These are phyloP conservation scores for Ustulina deusta DNA, from an alignment of 2,329 filamentous ascomycete genomes.

Conservation along the genomic window DNA sequence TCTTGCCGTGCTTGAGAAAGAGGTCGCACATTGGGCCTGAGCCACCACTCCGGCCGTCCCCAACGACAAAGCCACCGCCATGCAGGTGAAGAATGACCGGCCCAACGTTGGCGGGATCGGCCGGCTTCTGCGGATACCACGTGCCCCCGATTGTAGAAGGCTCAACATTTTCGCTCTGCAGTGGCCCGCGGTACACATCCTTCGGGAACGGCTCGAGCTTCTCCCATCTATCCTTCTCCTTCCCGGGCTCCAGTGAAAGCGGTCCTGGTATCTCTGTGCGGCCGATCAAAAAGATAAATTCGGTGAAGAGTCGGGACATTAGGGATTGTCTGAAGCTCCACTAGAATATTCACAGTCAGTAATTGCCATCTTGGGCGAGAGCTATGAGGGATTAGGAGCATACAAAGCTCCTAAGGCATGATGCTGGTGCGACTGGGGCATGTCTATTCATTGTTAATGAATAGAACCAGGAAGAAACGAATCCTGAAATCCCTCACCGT, in stretches of 20 bases:
- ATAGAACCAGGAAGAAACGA: too few species aligned
- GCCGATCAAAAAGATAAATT: constrained; percentile 22
- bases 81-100: constrained; percentile 47
- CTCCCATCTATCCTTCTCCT: constrained; percentile 42
- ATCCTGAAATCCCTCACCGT: constrained; percentile 19
- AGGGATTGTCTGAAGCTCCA: constrained; percentile 43
- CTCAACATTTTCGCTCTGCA: constrained; percentile 36
- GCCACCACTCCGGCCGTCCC: constrained; percentile 39
- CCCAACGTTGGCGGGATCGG: constrained; percentile 14
- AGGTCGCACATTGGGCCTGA: constrained; percentile 40
- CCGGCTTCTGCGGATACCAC: constrained; percentile 46
- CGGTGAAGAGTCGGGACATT: constrained; percentile 26
- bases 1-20: constrained; percentile 53
- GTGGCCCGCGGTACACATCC: constrained; percentile 43
- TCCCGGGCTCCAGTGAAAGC: constrained; percentile 40
- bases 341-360: constrained; percentile 22
- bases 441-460: neutral
- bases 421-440: neutral
- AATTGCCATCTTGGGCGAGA: neutral
- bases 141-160: constrained; percentile 48
- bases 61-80: constrained; percentile 46
- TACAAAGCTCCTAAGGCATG: neutral
- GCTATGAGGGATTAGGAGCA: neutral
- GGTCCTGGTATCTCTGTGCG: constrained; percentile 32
- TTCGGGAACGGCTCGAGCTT: constrained; percentile 37